A percentile compares a stretch with the other conserved stretches of the same genome.
Evolutionary conservation across 768 basidiomycete genomes (phyloP).

Genomic region (Infundibulicybe gibba): DNA sequence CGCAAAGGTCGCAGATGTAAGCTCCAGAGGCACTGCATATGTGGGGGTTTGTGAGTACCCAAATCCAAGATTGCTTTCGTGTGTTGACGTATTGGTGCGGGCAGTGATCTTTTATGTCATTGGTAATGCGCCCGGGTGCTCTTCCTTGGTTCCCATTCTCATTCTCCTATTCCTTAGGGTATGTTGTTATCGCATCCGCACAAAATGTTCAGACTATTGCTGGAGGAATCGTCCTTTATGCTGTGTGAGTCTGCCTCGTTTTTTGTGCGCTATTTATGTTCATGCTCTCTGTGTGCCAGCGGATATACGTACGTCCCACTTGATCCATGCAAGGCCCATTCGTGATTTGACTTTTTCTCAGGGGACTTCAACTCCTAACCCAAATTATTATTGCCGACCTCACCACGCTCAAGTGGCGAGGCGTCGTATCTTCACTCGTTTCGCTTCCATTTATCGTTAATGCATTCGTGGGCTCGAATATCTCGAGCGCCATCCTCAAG

Average conservation of each 20-base stretch:
- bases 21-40: constrained; percentile 65
- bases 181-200: constrained; percentile 51
- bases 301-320: constrained; percentile 50
- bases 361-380: constrained; percentile 60
- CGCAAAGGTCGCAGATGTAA: constrained; percentile 70
- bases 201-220: constrained; percentile 40
- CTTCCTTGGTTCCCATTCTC: neutral
- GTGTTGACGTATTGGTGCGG: neutral
- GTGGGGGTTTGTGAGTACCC: constrained; percentile 45
- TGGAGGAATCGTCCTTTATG: constrained; percentile 55
- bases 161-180: constrained; percentile 24
- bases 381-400: constrained; percentile 64
- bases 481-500: constrained; percentile 40
- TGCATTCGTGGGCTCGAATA: constrained; percentile 61
- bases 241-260: constrained; percentile 34
- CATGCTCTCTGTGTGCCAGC: constrained; percentile 27
- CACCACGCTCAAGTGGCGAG: constrained; percentile 55
- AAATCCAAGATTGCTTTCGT: neutral
- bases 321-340: constrained; percentile 14
- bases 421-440: constrained; percentile 31
- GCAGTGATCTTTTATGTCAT: constrained; percentile 57
- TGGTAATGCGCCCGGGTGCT: constrained; percentile 29
- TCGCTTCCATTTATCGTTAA: constrained; percentile 58
- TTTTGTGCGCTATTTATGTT: constrained; percentile 14
- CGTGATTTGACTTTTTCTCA: constrained; percentile 18